phyloP scores from a whole-genome alignment of 1,139 yeast species.

The Geotrichum siamense region DNA sequence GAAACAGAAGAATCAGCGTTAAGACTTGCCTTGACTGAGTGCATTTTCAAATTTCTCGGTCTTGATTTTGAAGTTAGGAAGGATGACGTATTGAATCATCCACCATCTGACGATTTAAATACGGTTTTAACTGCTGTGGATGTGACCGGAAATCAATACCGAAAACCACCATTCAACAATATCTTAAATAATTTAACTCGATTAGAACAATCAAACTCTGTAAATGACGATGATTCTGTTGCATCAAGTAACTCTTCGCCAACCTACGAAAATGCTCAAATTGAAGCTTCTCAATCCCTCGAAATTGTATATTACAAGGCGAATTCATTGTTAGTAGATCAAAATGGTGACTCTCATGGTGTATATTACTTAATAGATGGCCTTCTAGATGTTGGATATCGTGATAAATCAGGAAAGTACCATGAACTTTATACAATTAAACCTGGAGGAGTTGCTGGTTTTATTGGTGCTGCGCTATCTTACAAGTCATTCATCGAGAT shows the following conservation, averaged over 20 bases:
- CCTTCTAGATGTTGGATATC: conserved; percentile 51
- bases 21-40: conserved; percentile 65
- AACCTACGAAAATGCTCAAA: conserved; percentile 45
- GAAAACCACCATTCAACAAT: conserved; percentile 15
- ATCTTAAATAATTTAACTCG: conserved; percentile 13
- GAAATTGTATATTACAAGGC: conserved; percentile 50
- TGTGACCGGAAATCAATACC: conserved; percentile 4
- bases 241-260: conserved; percentile 17
- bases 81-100: conserved; percentile 1
- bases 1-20: conserved; percentile 72
- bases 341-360: conserved; percentile 64
- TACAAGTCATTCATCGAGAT: conserved; percentile 71
- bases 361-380: conserved; percentile 78
- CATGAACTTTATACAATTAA: conserved; percentile 51
- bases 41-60: conserved; percentile 67
- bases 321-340: conserved; percentile 53
- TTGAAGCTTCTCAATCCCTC: conserved; percentile 58
- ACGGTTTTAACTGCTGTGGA: conserved; percentile 13
- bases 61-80: conserved; percentile 41
- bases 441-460: conserved; percentile 85
- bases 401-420: conserved; percentile 33
- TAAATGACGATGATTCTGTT: conserved; percentile 14
- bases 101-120: conserved; percentile 11
- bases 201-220: conserved; percentile 7
- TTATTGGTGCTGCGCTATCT: conserved; percentile 78